Conservation (phyloP, 2,329 filamentous ascomycete genomes). For the Pseudogymnoascus sp. region DNA sequence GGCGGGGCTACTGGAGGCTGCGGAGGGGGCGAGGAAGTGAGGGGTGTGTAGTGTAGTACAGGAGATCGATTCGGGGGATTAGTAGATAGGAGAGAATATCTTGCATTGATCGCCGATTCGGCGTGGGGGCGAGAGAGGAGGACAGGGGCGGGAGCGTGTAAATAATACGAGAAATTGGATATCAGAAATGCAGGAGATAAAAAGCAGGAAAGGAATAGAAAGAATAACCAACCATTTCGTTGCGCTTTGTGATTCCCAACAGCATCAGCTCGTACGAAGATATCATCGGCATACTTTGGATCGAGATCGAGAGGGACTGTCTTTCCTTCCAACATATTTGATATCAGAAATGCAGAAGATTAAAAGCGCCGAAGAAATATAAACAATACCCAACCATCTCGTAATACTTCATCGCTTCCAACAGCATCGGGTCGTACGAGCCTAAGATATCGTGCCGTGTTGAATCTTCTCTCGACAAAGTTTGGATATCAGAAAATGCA, state of each 20-base stretch:
- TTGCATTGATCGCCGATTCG: conserved; percentile 1
- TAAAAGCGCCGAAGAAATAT: neutral
- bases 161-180: conserved; percentile 7
- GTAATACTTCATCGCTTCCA: neutral
- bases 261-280: neutral
- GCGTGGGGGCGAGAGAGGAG: neutral
- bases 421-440: neutral
- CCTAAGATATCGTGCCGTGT: neutral
- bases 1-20: conserved; percentile 54
- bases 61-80: neutral
- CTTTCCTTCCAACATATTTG: neutral
- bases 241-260: neutral
- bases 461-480: neutral
- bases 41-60: neutral
- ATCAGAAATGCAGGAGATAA: neutral
- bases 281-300: neutral
- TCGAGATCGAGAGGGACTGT: neutral
- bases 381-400: neutral
- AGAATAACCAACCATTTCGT: neutral
- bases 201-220: neutral
- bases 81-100: neutral
- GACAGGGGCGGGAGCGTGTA: neutral
- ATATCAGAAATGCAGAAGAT: neutral
- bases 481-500: neutral
- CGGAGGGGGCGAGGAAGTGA: neutral